Evolutionary conservation across 1,284 basidiomycete genomes (phyloP), one percentile per base, ranked within the genome.

Genomic region (Trametes pubescens): DNA sequence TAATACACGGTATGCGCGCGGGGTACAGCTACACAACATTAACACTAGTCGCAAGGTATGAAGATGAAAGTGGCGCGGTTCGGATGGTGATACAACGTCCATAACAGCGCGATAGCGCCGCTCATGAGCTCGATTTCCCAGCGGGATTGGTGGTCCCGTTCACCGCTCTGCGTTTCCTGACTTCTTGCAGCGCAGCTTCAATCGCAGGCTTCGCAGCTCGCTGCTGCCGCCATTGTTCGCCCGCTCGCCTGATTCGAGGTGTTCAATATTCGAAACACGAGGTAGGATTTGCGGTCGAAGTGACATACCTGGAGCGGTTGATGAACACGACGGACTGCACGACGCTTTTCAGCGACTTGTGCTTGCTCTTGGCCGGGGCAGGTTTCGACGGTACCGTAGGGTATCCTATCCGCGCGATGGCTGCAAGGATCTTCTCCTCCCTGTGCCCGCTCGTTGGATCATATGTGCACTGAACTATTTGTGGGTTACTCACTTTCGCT

Each of bases 381-480:
- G 38, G 53, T 22, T 48, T 61, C 4, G 65, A 46, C 1, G 57
- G 29, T 7, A 51, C 9, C 3, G 78, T 72, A 7, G 87, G 86
- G 77, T 84, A 94, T 4, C 92, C 94, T 73, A 94, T 90, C 46
- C 83, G 82, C 1, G 93, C 90, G 69, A 96, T 94, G 7, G 88
- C 84, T 40, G 91, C 87, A 58, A 93, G 80, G 29, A 95, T 92
- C 52, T 86, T 90, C 73, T 87, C 84, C 72, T 96, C 92, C 66
- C 94, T 95, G 32, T 35, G 21, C 16, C 65, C 40, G 51, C 18
- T 4, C 22, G 32, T 65, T 54, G 64, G 34, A 37, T 32, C 21
- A 9, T 24, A 10, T 13, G 9, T 5, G 29, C 38, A 7, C 0
- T 26, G 24, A 11, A 11, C 21, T 8, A 32, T 26, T 0, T 34